These are phyloP conservation scores for Leccinum solheimii DNA, from an alignment of 1,284 basidiomycete species.

Conservation along the genomic window DNA sequence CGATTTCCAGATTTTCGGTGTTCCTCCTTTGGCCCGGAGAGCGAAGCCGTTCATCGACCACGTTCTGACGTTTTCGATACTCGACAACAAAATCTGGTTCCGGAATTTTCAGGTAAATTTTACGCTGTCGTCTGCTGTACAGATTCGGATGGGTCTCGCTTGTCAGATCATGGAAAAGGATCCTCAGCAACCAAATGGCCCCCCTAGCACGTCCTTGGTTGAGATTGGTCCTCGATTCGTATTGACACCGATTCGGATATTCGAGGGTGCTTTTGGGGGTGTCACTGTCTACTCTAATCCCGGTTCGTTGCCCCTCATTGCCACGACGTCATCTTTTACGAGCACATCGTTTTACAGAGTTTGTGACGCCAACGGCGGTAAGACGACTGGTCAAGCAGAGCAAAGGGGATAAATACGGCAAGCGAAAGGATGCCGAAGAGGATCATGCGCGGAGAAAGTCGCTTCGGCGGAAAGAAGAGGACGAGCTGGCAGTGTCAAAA, in stretches of 20 bases:
- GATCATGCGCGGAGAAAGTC: constrained; percentile 70
- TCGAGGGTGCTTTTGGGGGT: constrained; percentile 95
- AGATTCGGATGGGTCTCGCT: constrained; percentile 8
- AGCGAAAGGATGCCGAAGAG: constrained; percentile 76
- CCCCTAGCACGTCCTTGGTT: constrained; percentile 77
- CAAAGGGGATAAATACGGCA: constrained; percentile 79
- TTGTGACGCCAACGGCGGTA: constrained; percentile 84
- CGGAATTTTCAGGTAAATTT: constrained; percentile 88
- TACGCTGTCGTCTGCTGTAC: not conserved
- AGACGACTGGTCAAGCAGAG: constrained; percentile 72
- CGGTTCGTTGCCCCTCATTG: constrained; percentile 50
- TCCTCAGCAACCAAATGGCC: constrained; percentile 70
- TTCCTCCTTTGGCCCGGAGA: constrained; percentile 85
- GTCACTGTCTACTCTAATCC: constrained; percentile 97
- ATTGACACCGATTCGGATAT: constrained; percentile 95
- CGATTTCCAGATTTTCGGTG: constrained; percentile 82
- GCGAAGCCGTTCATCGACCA: constrained; percentile 99
- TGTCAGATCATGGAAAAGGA: constrained; percentile 77
- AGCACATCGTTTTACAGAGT: constrained; percentile 59
- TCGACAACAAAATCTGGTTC: constrained; percentile 99
- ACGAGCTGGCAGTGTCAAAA: constrained; percentile 82
- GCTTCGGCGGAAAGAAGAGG: constrained; percentile 66
- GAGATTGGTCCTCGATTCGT: constrained; percentile 99
- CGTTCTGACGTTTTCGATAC: constrained; percentile 92
- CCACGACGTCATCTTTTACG: constrained; percentile 9